phyloP scores from a whole-genome alignment of 352 stramenopile species.

The Phytophthora tentaculata region DNA sequence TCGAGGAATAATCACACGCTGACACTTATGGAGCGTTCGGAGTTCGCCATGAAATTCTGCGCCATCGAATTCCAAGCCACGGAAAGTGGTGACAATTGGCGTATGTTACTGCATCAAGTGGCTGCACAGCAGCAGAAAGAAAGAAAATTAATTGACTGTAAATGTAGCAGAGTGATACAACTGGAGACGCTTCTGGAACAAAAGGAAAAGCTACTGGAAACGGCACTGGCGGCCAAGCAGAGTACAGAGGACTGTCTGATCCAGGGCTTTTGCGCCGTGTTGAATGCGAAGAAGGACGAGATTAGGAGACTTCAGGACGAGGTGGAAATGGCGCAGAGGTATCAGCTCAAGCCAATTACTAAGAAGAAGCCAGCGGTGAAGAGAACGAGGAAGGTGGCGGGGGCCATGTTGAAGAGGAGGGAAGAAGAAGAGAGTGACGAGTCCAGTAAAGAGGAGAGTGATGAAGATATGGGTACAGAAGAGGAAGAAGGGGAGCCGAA shows the following conservation, averaged over 20 bases:
- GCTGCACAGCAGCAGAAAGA: conserved; percentile 16
- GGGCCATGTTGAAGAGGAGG: conserved; percentile 43
- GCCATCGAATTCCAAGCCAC: conserved; percentile 36
- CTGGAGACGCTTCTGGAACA: conserved; percentile 44
- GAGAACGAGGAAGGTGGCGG: conserved; percentile 10
- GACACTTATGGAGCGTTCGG: conserved; percentile 57
- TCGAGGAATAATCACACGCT: conserved; percentile 36
- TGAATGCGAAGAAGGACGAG: conserved; percentile 74
- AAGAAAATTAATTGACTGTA: conserved; percentile 15
- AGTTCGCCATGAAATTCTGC: conserved; percentile 66
- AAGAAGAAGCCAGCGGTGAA: conserved; percentile 25
- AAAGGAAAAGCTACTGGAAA: conserved; percentile 58
- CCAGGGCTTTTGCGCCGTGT: too few species aligned
- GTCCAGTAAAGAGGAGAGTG: conserved; percentile 27
- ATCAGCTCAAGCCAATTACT: not conserved
- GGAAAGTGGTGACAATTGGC: conserved; percentile 21
- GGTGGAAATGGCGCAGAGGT: conserved; percentile 18
- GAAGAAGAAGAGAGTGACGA: conserved; percentile 20
- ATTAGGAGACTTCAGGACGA: conserved; percentile 51
- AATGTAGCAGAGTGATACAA: conserved; percentile 30
- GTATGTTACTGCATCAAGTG: conserved; percentile 41
- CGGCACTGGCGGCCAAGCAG: conserved; percentile 51
- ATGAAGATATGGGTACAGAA: conserved; percentile 12
- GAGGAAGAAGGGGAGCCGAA: conserved; percentile 19
- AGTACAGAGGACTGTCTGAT: conserved; percentile 49